Percentiles rank a stretch among this genome's conserved stretches.
Evolutionary conservation across 495 filamentous ascomycete species (phyloP).

Genomic region (Thermothielavioides terrestris): DNA sequence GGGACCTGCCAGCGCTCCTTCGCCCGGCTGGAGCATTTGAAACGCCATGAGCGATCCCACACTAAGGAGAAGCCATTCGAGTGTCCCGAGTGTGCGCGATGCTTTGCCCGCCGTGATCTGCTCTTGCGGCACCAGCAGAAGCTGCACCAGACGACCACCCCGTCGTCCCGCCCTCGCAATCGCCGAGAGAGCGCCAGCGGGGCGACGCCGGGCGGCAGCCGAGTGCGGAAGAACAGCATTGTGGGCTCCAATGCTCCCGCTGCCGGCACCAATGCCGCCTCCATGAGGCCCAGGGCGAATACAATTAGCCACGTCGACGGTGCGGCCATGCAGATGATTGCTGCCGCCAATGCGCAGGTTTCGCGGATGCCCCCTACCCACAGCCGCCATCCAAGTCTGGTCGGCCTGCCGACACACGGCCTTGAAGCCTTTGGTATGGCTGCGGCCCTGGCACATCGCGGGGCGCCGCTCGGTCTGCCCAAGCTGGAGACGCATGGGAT

Average conservation of each 20-base stretch:
- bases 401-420: conserved; percentile 52
- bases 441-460: conserved; percentile 53
- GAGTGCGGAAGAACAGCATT: conserved; percentile 88
- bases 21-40: conserved; percentile 90
- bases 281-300: conserved; percentile 85
- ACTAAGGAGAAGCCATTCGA: conserved; percentile 99
- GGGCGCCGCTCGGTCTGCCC: conserved; percentile 56
- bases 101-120: conserved; percentile 90
- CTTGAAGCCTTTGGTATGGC: conserved; percentile 57
- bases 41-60: conserved; percentile 95
- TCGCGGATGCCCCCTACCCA: conserved; percentile 47
- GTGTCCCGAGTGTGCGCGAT: conserved; percentile 88
- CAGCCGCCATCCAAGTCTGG: conserved; percentile 57
- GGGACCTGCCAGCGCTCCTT: conserved; percentile 89
- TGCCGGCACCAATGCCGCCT: conserved; percentile 36
- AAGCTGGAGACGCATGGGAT: conserved; percentile 74
- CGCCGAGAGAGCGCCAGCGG: conserved; percentile 83
- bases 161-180: conserved; percentile 79
- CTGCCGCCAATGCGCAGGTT: conserved; percentile 44
- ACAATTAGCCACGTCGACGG: conserved; percentile 94
- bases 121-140: conserved; percentile 97
- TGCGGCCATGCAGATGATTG: conserved; percentile 59
- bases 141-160: conserved; percentile 90
- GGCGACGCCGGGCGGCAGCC: conserved; percentile 52
- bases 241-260: conserved; percentile 45